phyloP scores from a whole-genome alignment of 345 rosid genomes.

The Trapa incisa region DNA sequence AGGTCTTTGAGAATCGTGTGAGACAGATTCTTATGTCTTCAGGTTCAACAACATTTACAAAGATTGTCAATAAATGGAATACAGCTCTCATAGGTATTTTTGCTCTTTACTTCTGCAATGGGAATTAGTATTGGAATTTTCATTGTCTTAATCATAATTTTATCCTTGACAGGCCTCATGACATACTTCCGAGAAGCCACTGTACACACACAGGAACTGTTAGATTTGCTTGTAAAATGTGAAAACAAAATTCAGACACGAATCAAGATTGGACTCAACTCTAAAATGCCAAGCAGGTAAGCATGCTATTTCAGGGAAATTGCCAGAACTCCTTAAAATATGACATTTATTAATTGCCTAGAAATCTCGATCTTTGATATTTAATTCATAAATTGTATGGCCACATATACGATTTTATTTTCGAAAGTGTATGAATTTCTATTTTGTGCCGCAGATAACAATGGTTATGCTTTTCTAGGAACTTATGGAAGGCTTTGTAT shows the following conservation, averaged over 20 bases:
- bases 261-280: slow-evolving; percentile 92
- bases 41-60: slow-evolving; percentile 95
- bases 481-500: too few species aligned
- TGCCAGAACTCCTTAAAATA: too few species aligned
- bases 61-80: slow-evolving; percentile 99
- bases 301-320: not conserved
- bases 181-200: slow-evolving; percentile 99
- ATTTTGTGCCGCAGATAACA: too few species aligned
- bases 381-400: too few species aligned
- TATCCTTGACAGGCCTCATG: slow-evolving; percentile 59
- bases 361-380: too few species aligned
- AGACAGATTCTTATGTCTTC: slow-evolving; percentile 99
- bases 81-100: slow-evolving; percentile 80
- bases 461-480: too few species aligned
- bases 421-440: too few species aligned
- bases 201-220: slow-evolving; percentile 94
- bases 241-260: slow-evolving; percentile 99
- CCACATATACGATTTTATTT: too few species aligned
- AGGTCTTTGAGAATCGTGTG: slow-evolving; percentile 96
- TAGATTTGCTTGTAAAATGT: slow-evolving; percentile 93
- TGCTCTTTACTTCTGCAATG: not conserved
- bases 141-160: not conserved
- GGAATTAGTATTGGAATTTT: slow-evolving; percentile 4
- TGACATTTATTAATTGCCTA: too few species aligned
- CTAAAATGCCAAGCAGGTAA: slow-evolving; percentile 98